These are phyloP conservation scores for Candida tammaniensis DNA, from an alignment of 805 yeast genomes.

Conservation along the genomic window DNA sequence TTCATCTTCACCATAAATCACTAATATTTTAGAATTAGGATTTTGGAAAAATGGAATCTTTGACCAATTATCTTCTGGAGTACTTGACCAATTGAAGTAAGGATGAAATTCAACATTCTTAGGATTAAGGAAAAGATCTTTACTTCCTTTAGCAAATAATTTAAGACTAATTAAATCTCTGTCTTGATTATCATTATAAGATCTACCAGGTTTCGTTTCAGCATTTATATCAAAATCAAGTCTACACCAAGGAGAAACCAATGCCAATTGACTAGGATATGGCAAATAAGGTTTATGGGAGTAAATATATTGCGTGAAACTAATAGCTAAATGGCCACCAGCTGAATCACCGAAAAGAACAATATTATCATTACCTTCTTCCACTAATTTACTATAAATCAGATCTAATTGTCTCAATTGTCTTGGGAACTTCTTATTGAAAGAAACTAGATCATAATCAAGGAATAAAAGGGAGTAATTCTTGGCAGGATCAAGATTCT, in stretches of 20 bases:
- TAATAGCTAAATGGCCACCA: constrained; percentile 35
- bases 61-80: constrained; percentile 20
- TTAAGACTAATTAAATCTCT: constrained; percentile 20
- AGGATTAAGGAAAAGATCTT: constrained; percentile 5
- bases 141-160: constrained; percentile 6
- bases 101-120: constrained; percentile 6
- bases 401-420: constrained; percentile 29
- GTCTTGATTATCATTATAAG: constrained; percentile 27
- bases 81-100: constrained; percentile 13
- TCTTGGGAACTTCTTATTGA: constrained; percentile 27
- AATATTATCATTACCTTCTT: constrained; percentile 24
- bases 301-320: constrained; percentile 27
- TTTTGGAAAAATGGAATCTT: constrained; percentile 28
- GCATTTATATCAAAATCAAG: constrained; percentile 21
- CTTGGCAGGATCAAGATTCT: constrained; percentile 20
- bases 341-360: constrained; percentile 40
- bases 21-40: constrained; percentile 22
- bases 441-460: constrained; percentile 28
- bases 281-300: constrained; percentile 12
- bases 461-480: constrained; percentile 23
- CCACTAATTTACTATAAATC: constrained; percentile 20
- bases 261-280: constrained; percentile 26
- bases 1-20: constrained; percentile 42
- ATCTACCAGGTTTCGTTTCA: constrained; percentile 25
- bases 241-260: constrained; percentile 41